Percentiles rank a stretch among this genome's conserved stretches.
Conservation (phyloP, 108 stramenopile genomes). For the Fragilariopsis cylindrus region DNA sequence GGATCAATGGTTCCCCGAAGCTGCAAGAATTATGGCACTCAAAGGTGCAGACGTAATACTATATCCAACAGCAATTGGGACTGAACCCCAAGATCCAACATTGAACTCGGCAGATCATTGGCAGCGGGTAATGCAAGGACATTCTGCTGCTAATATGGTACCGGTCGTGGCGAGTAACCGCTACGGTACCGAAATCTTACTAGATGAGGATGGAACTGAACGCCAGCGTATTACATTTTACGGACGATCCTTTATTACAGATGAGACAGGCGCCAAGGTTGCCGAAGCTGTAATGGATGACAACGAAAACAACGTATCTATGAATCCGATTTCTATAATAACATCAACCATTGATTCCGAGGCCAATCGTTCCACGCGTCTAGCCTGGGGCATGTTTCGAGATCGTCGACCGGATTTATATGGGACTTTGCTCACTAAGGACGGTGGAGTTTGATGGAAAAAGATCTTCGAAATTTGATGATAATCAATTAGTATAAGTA, state of each 20-base stretch:
- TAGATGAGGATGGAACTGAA: constrained; percentile 34
- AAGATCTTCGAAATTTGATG: too few relatives aligned
- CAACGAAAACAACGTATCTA: constrained; percentile 2
- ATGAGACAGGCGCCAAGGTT: constrained; percentile 58
- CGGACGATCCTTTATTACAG: constrained; percentile 60
- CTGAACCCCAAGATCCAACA: constrained; percentile 62
- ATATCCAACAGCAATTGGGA: constrained; percentile 78
- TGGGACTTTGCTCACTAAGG: constrained; percentile 49
- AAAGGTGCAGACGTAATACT: constrained; percentile 70
- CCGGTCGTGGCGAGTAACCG: constrained; percentile 67
- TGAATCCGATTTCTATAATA: constrained; percentile 27
- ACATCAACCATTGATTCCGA: constrained; percentile 30
- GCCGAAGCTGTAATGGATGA: constrained; percentile 17
- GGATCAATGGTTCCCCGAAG: constrained; percentile 91
- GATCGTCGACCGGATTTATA: constrained; percentile 77
- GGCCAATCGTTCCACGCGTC: constrained; percentile 38
- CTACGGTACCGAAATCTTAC: constrained; percentile 54
- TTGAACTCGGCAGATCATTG: constrained; percentile 60
- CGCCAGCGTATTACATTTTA: constrained; percentile 62
- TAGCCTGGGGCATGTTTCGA: constrained; percentile 69
- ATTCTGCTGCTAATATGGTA: constrained; percentile 70
- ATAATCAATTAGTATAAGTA: too few relatives aligned
- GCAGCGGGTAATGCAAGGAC: constrained; percentile 71
- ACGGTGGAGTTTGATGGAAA: constrained; percentile 28
- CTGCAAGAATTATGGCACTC: constrained; percentile 67